These are phyloP conservation scores for Porphyrellus cyaneotinctus DNA, from an alignment of 768 basidiomycete species.

Conservation along the genomic window DNA sequence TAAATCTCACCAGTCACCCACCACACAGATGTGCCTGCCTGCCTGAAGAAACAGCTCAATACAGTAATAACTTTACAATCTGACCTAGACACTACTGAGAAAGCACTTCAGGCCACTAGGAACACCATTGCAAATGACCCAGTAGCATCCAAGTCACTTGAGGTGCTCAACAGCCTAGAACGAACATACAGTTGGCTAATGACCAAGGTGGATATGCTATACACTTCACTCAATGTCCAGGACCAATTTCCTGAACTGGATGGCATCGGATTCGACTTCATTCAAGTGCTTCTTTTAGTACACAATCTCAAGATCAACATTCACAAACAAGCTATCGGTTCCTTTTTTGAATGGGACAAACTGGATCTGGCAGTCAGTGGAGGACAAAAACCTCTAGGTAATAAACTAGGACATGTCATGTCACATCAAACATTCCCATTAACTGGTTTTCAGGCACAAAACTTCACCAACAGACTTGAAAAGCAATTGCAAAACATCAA, in stretches of 20 bases:
- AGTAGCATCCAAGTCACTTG: neutral
- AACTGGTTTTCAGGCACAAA: neutral
- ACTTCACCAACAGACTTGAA: neutral
- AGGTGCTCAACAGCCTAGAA: neutral
- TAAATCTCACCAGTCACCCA: too few species aligned
- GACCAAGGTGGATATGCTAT: neutral
- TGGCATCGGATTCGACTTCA: neutral
- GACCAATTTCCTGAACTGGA: neutral
- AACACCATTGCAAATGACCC: neutral
- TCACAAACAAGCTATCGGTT: neutral
- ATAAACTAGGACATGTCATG: neutral
- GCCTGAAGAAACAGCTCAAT: neutral
- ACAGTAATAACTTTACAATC: neutral
- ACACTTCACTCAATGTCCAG: neutral
- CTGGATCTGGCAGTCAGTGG: neutral
- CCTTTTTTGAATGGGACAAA: neutral
- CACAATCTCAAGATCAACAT: neutral
- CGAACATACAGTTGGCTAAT: neutral
- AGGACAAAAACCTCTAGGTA: neutral
- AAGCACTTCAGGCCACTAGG: neutral
- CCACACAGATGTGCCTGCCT: neutral
- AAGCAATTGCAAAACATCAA: neutral
- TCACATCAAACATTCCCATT: neutral
- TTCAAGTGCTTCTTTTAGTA: neutral
- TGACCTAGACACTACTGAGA: neutral